These are phyloP conservation scores for Calonectria pseudoturangicola DNA, from an alignment of 2,329 filamentous ascomycete species.

Conservation along the genomic window DNA sequence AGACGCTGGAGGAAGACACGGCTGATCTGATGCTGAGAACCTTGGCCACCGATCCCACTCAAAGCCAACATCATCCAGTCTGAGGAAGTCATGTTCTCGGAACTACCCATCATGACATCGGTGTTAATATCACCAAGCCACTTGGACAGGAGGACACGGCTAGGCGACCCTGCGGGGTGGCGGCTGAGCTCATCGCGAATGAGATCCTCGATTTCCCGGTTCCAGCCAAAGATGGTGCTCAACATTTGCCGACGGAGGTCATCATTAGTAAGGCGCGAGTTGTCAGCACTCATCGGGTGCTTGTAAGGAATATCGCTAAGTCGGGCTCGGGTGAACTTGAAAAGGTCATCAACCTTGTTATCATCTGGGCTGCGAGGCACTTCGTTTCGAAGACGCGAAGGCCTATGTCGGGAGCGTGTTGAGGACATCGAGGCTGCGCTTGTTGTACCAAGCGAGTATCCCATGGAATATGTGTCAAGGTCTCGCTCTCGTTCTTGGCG, in stretches of 20 bases:
- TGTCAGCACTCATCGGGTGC: constrained; percentile 76
- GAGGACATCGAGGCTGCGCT: constrained; percentile 68
- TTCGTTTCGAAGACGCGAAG: constrained; percentile 87
- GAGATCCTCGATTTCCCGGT: constrained; percentile 86
- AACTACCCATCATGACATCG: constrained; percentile 86
- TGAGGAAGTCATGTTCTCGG: constrained; percentile 91
- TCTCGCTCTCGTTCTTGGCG: constrained; percentile 48
- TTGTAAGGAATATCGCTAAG: constrained; percentile 90
- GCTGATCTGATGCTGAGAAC: constrained; percentile 91
- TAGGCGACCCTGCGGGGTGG: constrained; percentile 83
- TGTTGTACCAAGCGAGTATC: constrained; percentile 61
- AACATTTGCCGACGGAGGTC: constrained; percentile 94
- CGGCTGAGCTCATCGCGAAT: constrained; percentile 89
- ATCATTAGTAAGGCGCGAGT: constrained; percentile 80
- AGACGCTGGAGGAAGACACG: constrained; percentile 93
- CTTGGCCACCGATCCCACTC: constrained; percentile 85
- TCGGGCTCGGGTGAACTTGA: constrained; percentile 88
- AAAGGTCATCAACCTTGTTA: constrained; percentile 83
- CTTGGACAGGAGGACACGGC: constrained; percentile 88
- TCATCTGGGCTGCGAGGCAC: constrained; percentile 86
- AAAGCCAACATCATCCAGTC: constrained; percentile 98
- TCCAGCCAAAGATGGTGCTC: constrained; percentile 95
- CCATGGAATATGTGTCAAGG: constrained; percentile 73
- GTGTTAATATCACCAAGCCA: constrained; percentile 93
- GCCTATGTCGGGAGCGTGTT: constrained; percentile 66